A percentile compares a stretch with the other conserved stretches of the same genome.
These are phyloP conservation scores for Viola odorata DNA, from an alignment of 345 rosid species.

Conservation along the genomic window DNA sequence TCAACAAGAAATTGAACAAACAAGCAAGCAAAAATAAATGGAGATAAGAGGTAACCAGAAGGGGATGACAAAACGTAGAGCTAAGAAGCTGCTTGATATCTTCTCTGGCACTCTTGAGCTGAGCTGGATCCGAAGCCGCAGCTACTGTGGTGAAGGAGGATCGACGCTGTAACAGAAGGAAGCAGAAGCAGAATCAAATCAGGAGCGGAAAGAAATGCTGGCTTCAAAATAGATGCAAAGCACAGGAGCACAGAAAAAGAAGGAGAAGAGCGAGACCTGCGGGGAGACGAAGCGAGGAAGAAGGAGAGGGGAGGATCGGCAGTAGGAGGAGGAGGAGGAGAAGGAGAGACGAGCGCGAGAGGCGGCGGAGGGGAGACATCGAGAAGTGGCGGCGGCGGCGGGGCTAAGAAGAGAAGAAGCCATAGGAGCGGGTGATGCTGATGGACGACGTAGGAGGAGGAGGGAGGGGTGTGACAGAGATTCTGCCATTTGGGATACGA, in stretches of 20 bases:
- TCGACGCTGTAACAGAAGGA: constrained; percentile 28
- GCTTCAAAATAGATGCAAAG: not conserved
- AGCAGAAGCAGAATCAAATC: not conserved
- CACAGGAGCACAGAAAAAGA: not conserved
- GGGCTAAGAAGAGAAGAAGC: constrained; percentile 40
- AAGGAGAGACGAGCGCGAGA: constrained; percentile 29
- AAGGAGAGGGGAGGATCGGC: constrained; percentile 43
- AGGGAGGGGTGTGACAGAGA: not conserved
- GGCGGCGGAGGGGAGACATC: constrained; percentile 45
- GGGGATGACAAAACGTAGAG: constrained; percentile 74
- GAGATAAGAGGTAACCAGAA: constrained; percentile 40
- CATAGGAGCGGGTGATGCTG: constrained; percentile 27
- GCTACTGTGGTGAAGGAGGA: constrained; percentile 37
- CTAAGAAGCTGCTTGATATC: constrained; percentile 81
- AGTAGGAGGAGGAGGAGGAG: constrained; percentile 17
- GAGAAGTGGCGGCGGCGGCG: constrained; percentile 50
- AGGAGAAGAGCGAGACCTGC: constrained; percentile 36
- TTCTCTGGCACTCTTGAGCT: constrained; percentile 79
- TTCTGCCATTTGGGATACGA: constrained; percentile 4
- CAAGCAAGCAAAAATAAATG: not conserved
- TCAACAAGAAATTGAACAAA: not conserved
- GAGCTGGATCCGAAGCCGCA: constrained; percentile 71
- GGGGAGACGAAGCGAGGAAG: constrained; percentile 28
- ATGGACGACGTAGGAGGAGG: not conserved
- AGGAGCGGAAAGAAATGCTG: not conserved